A percentile compares a stretch with the other conserved stretches of the same genome.
phyloP scores from a whole-genome alignment of 1,284 basidiomycete species.

The Austroboletus rostrupii region DNA sequence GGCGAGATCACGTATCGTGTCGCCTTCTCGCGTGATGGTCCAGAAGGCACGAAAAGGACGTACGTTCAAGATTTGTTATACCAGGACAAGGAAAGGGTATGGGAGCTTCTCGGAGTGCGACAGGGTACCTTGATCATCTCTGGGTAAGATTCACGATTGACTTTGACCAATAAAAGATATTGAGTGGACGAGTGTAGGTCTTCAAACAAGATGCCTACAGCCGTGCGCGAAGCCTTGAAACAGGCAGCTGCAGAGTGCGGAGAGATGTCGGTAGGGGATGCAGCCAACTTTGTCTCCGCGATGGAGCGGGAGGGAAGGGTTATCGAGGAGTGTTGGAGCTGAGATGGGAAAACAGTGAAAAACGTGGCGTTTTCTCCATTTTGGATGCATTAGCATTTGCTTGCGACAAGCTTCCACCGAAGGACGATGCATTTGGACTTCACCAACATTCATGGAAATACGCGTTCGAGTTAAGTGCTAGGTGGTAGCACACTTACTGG shows the following conservation, averaged over 20 bases:
- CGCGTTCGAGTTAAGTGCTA: too few relatives aligned
- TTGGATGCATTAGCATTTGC: too few relatives aligned
- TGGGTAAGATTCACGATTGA: conserved; percentile 49
- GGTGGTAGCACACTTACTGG: too few relatives aligned
- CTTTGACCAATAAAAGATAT: neutral
- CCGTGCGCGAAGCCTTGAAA: conserved; percentile 72
- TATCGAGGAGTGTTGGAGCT: conserved; percentile 93
- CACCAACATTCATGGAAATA: too few relatives aligned
- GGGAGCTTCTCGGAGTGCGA: conserved; percentile 56
- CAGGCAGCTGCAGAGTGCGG: conserved; percentile 56
- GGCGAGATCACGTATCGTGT: conserved; percentile 59
- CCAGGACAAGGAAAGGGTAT: conserved; percentile 60
- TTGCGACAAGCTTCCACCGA: too few relatives aligned
- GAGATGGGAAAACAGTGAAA: neutral
- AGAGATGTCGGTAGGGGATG: conserved; percentile 50
- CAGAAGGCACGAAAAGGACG: conserved; percentile 51
- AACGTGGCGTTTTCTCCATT: too few relatives aligned
- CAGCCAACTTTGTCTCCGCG: conserved; percentile 59
- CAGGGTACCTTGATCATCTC: conserved; percentile 77
- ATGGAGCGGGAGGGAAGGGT: conserved; percentile 75
- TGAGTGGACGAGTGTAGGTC: conserved; percentile 49
- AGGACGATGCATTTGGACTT: too few relatives aligned
- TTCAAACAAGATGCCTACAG: conserved; percentile 92
- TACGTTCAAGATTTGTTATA: conserved; percentile 88
- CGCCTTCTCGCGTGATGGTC: conserved; percentile 77